Percentiles rank a stretch among this genome's conserved stretches.
Conservation (phyloP, 345 rosid genomes). For the Xanthoceras sorbifolium region DNA sequence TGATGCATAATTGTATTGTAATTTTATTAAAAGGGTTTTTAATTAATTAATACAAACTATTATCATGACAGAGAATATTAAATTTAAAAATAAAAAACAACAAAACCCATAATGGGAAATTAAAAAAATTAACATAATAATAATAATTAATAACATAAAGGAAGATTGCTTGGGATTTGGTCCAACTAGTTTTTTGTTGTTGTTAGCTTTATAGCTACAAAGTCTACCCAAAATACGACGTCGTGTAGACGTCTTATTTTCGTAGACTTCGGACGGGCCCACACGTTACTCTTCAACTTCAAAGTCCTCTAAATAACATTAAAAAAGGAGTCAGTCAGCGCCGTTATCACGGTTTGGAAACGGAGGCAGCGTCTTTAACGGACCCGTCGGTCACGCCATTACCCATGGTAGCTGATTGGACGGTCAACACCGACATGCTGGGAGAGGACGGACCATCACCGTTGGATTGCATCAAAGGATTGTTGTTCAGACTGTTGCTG, state of each 20-base stretch:
- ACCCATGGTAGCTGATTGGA: constrained; percentile 61
- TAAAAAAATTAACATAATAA: background rate
- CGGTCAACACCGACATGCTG: constrained; percentile 70
- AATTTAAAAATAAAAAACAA: background rate
- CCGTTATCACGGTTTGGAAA: constrained; percentile 61
- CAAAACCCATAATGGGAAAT: background rate
- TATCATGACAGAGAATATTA: background rate
- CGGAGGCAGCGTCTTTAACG: constrained; percentile 68
- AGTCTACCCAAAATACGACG: constrained; percentile 52
- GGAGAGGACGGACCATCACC: constrained; percentile 72
- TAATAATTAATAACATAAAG: constrained; percentile 1
- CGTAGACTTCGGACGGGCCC: constrained; percentile 38
- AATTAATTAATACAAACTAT: background rate
- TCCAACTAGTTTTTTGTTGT: constrained; percentile 3
- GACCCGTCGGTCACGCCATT: constrained; percentile 45
- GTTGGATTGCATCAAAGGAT: constrained; percentile 32
- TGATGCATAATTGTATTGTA: constrained; percentile 20
- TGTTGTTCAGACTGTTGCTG: constrained; percentile 10
- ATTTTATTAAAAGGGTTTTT: constrained; percentile 14
- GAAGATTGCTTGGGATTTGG: constrained; percentile 23
- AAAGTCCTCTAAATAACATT: background rate
- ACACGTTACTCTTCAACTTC: background rate
- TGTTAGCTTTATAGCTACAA: constrained; percentile 29
- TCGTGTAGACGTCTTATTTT: constrained; percentile 41
- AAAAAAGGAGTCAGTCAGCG: constrained; percentile 20